Percentiles rank a stretch among this genome's conserved stretches.
phyloP scores from a whole-genome alignment of 2,329 filamentous ascomycete genomes.

The Penicillium sp. region DNA sequence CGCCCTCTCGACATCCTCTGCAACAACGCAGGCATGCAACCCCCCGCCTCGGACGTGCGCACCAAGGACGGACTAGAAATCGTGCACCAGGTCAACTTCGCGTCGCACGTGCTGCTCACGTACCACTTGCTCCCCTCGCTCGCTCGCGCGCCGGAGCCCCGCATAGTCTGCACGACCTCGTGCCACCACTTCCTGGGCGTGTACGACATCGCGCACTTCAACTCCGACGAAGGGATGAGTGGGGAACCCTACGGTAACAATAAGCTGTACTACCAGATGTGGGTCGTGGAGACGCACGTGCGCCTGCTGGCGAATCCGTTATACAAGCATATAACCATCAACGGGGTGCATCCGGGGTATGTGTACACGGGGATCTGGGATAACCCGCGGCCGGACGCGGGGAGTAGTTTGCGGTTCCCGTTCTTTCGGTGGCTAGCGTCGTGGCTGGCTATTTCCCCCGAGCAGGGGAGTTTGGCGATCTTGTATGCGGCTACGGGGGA shows the following conservation, averaged over 20 bases:
- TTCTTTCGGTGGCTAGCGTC: background rate
- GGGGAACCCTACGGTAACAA: slow-evolving; percentile 11
- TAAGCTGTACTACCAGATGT: slow-evolving; percentile 14
- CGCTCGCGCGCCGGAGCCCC: background rate
- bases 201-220: slow-evolving; percentile 7
- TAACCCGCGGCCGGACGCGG: background rate
- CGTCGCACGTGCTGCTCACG: slow-evolving; percentile 9
- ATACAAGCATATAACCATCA: slow-evolving; percentile 14
- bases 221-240: background rate
- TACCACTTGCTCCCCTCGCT: slow-evolving; percentile 2
- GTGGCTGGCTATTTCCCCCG: background rate
- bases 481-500: slow-evolving; percentile 4
- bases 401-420: background rate
- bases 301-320: background rate
- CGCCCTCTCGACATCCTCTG: slow-evolving; percentile 12
- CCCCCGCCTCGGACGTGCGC: background rate
- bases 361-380: slow-evolving; percentile 14
- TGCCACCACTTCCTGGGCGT: slow-evolving; percentile 3
- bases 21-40: slow-evolving; percentile 13
- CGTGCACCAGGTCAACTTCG: slow-evolving; percentile 13
- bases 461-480: slow-evolving; percentile 15
- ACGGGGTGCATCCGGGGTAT: slow-evolving; percentile 15
- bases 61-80: slow-evolving; percentile 12
- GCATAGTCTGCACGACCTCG: slow-evolving; percentile 15
- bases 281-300: slow-evolving; percentile 3